A percentile compares a stretch with the other conserved stretches of the same genome.
Conservation (phyloP, 2,329 filamentous ascomycete genomes). For the Boeremia exigua region DNA sequence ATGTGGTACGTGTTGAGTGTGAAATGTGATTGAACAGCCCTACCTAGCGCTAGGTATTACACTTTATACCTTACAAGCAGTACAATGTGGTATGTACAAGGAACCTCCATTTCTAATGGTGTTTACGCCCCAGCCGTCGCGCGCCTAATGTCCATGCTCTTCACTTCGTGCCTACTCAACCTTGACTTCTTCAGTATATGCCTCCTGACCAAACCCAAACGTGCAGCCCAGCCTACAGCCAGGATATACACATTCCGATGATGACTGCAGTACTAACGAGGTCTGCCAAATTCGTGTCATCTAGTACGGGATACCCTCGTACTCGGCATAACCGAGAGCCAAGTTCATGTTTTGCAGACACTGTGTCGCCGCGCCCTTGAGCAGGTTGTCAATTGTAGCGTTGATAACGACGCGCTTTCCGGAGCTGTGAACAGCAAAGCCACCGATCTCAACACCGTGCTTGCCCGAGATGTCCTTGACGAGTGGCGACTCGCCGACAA, state of each 20-base stretch:
- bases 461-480: constrained; percentile 85
- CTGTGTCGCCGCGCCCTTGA: constrained; percentile 92
- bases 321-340: constrained; percentile 85
- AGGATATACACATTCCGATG: constrained; percentile 8
- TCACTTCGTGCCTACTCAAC: constrained; percentile 2
- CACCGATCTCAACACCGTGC: constrained; percentile 92
- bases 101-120: constrained; percentile 13
- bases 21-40: constrained; percentile 7
- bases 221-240: background rate
- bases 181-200: constrained; percentile 2
- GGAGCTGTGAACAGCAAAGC: constrained; percentile 88
- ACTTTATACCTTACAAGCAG: constrained; percentile 15
- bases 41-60: constrained; percentile 1
- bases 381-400: constrained; percentile 89
- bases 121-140: constrained; percentile 5
- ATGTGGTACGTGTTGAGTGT: background rate
- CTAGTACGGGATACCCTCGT: constrained; percentile 76
- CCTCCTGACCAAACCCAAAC: constrained; percentile 12
- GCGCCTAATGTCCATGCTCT: constrained; percentile 4
- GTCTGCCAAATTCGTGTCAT: background rate
- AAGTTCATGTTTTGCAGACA: constrained; percentile 97
- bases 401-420: constrained; percentile 95
- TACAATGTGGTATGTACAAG: constrained; percentile 20
- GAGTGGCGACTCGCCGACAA: constrained; percentile 83
- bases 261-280: background rate